A percentile compares a stretch with the other conserved stretches of the same genome.
These are phyloP conservation scores for Dipodascus albidus DNA, from an alignment of 805 yeast species.

Conservation along the genomic window DNA sequence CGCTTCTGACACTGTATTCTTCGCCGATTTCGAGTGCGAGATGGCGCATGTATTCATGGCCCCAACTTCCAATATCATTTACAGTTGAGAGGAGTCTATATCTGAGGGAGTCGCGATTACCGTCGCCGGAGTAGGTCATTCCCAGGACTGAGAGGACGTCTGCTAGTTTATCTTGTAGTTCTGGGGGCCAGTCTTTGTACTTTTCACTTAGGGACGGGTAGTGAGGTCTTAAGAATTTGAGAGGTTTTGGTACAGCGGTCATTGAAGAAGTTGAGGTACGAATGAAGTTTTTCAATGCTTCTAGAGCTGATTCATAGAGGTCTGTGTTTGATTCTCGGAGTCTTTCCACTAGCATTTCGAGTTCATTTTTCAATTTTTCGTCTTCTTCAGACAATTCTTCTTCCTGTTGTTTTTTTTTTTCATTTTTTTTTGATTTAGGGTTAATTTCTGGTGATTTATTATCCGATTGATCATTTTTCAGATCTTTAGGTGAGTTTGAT, in stretches of 20 bases:
- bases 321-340: slow-evolving; percentile 34
- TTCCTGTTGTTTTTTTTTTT: slow-evolving; percentile 33
- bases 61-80: slow-evolving; percentile 74
- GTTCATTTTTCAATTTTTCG: slow-evolving; percentile 70
- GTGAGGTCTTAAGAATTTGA: slow-evolving; percentile 86
- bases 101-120: slow-evolving; percentile 65
- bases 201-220: slow-evolving; percentile 56
- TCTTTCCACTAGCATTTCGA: slow-evolving; percentile 78
- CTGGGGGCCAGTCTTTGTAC: slow-evolving; percentile 52
- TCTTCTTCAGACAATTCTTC: slow-evolving; percentile 94
- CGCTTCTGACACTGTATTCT: slow-evolving; percentile 35
- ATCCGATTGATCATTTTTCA: not conserved
- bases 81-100: slow-evolving; percentile 58
- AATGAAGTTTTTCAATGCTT: slow-evolving; percentile 62
- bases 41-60: slow-evolving; percentile 95
- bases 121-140: slow-evolving; percentile 83
- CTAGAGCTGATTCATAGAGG: slow-evolving; percentile 50
- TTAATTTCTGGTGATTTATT: not conserved
- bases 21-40: slow-evolving; percentile 92
- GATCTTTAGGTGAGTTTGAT: not conserved
- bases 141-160: slow-evolving; percentile 89
- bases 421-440: slow-evolving; percentile 15
- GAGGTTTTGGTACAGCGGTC: slow-evolving; percentile 99
- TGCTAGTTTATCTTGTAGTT: slow-evolving; percentile 46
- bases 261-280: slow-evolving; percentile 92